A percentile compares a stretch with the other conserved stretches of the same genome.
Conservation (phyloP, 75 land plant species). For the Cryptomeria japonica region DNA sequence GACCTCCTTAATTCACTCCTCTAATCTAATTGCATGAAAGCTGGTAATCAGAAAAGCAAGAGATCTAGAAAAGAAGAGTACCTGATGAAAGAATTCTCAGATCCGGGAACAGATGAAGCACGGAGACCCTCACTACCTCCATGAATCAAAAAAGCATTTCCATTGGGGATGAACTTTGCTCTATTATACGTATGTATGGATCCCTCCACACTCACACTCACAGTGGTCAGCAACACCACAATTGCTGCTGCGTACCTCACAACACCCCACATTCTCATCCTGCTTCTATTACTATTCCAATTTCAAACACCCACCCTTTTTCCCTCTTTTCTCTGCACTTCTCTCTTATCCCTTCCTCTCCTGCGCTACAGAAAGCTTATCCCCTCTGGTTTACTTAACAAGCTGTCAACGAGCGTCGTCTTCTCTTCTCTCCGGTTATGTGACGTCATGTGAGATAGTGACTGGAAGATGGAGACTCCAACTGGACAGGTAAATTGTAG, state of each 20-base stretch:
- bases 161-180: slow-evolving; percentile 40
- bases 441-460: too few relatives aligned
- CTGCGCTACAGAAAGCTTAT: too few relatives aligned
- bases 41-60: neutral
- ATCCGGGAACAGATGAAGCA: slow-evolving; percentile 32
- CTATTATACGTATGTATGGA: slow-evolving; percentile 66
- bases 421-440: too few relatives aligned
- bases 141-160: slow-evolving; percentile 67
- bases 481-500: too few relatives aligned
- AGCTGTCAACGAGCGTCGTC: too few relatives aligned
- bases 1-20: neutral
- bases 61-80: slow-evolving; percentile 2
- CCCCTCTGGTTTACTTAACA: too few relatives aligned
- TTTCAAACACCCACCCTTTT: too few relatives aligned
- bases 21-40: neutral
- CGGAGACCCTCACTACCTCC: slow-evolving; percentile 88
- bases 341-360: too few relatives aligned
- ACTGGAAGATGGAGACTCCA: too few relatives aligned
- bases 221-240: neutral
- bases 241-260: neutral
- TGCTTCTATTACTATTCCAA: neutral
- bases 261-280: neutral
- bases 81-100: slow-evolving; percentile 71
- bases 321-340: too few relatives aligned
- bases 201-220: slow-evolving; percentile 9